These are phyloP conservation scores for Phlebopus sp. DNA, from an alignment of 1,284 basidiomycete species.

Conservation along the genomic window DNA sequence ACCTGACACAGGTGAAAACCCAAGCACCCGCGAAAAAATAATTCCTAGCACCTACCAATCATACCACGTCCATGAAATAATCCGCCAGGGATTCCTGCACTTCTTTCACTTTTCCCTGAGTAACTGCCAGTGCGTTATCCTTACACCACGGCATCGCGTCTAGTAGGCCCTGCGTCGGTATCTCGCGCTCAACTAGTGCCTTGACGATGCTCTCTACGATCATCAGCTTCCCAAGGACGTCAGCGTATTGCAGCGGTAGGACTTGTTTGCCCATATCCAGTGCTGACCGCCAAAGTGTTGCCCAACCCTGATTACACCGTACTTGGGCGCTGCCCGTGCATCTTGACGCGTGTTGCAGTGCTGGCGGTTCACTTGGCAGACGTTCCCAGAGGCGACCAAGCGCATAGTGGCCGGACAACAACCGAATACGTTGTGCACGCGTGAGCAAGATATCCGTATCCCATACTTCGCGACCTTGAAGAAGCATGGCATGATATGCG, in stretches of 20 bases:
- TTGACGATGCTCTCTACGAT: constrained; percentile 41
- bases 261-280: constrained; percentile 38
- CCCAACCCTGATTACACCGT: constrained; percentile 42
- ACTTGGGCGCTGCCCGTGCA: constrained; percentile 38
- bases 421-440: constrained; percentile 40
- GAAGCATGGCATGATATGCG: constrained; percentile 44
- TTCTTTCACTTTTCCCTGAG: constrained; percentile 35
- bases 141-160: constrained; percentile 42
- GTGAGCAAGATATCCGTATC: constrained; percentile 37
- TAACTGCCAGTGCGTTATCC: constrained; percentile 32
- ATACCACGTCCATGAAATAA: constrained; percentile 35
- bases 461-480: constrained; percentile 41
- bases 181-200: constrained; percentile 40
- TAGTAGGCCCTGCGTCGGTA: constrained; percentile 36
- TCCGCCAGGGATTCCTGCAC: constrained; percentile 38
- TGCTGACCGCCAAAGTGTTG: constrained; percentile 38
- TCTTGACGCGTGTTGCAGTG: constrained; percentile 36
- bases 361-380: constrained; percentile 37
- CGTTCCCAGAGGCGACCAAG: constrained; percentile 41
- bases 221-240: constrained; percentile 40
- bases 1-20: too few relatives aligned
- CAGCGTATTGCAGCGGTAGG: constrained; percentile 36
- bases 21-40: too few relatives aligned
- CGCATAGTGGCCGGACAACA: constrained; percentile 43
- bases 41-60: constrained; percentile 3